A percentile compares a stretch with the other conserved stretches of the same genome.
Evolutionary conservation across 2,329 filamentous ascomycete species (phyloP).

Genomic region (Coleophoma cylindrospora): DNA sequence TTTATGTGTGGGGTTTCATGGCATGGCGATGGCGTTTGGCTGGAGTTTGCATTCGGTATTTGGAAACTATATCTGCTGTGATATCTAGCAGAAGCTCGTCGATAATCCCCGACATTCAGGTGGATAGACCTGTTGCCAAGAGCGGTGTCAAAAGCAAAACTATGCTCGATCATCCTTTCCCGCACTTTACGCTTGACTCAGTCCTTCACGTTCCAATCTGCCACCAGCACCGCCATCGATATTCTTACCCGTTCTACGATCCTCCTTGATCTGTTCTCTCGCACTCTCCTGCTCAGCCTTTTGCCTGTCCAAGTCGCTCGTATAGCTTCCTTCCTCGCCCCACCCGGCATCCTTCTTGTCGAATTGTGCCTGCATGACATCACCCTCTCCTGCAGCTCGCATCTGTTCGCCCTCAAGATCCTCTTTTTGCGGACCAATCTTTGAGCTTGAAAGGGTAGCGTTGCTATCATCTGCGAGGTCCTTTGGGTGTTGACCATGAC

Average conservation of each 20-base stretch:
- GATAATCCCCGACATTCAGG: too few relatives aligned
- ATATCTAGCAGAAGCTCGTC: too few relatives aligned
- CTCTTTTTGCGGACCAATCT: conserved; percentile 22
- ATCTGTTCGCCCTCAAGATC: conserved; percentile 27
- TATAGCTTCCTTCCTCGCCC: conserved; percentile 24
- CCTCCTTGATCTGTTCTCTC: conserved; percentile 21
- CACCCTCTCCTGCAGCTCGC: conserved; percentile 21
- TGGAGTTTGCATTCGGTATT: conserved; percentile 4
- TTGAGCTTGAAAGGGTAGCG: conserved; percentile 15
- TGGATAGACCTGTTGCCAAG: too few relatives aligned
- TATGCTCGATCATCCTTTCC: neutral
- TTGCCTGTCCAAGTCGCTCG: conserved; percentile 23
- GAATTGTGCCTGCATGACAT: conserved; percentile 24
- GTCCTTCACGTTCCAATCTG: conserved; percentile 22
- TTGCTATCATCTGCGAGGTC: conserved; percentile 24
- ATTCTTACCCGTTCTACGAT: conserved; percentile 16
- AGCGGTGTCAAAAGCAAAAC: too few relatives aligned
- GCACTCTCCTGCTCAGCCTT: conserved; percentile 26
- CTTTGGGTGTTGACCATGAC: conserved; percentile 23
- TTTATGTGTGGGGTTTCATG: conserved; percentile 13
- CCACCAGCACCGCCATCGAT: conserved; percentile 24
- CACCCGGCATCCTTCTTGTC: conserved; percentile 26
- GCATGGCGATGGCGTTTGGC: conserved; percentile 20
- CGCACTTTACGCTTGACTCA: conserved; percentile 15
- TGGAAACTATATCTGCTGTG: conserved; percentile 7